A percentile compares a stretch with the other conserved stretches of the same genome.
Evolutionary conservation across 1,139 yeast genomes (phyloP).

Genomic region (Hemisphaericaspora xylofermentans): DNA sequence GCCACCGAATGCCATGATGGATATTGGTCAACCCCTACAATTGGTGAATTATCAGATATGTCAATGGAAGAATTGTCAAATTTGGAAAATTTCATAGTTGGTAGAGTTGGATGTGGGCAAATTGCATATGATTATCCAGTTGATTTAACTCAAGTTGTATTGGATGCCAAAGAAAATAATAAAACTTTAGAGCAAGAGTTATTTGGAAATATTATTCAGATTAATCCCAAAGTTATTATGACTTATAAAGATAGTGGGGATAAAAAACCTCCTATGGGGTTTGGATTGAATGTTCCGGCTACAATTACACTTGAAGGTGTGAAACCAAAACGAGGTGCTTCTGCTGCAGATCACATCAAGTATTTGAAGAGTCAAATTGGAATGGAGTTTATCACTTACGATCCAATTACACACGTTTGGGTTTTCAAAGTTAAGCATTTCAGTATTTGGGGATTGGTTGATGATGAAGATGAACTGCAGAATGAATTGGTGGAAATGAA

Average conservation of each 20-base stretch:
- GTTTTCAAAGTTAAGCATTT: constrained; percentile 86
- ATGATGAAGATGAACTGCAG: constrained; percentile 62
- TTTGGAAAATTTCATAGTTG: constrained; percentile 70
- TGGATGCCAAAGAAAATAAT: constrained; percentile 31
- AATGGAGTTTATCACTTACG: constrained; percentile 78
- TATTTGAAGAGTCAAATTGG: constrained; percentile 53
- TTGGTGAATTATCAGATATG: constrained; percentile 50
- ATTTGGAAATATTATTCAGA: constrained; percentile 59
- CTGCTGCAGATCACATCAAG: constrained; percentile 41
- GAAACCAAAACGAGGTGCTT: constrained; percentile 40
- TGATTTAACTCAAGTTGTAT: constrained; percentile 52
- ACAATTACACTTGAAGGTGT: constrained; percentile 72
- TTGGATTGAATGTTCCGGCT: constrained; percentile 82
- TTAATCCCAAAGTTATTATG: constrained; percentile 57
- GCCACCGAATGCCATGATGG: constrained; percentile 32
- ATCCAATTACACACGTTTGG: constrained; percentile 75
- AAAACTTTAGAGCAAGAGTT: constrained; percentile 30
- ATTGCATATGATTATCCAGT: constrained; percentile 72
- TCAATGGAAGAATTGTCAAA: constrained; percentile 51
- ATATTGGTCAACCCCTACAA: constrained; percentile 81
- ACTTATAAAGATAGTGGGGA: constrained; percentile 58
- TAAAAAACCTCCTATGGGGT: constrained; percentile 63
- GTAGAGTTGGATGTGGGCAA: constrained; percentile 75
- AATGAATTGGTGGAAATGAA: constrained; percentile 26
- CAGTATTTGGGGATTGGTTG: constrained; percentile 88